Conservation (phyloP, 2,329 filamentous ascomycete species). For the Periconia sp. region DNA sequence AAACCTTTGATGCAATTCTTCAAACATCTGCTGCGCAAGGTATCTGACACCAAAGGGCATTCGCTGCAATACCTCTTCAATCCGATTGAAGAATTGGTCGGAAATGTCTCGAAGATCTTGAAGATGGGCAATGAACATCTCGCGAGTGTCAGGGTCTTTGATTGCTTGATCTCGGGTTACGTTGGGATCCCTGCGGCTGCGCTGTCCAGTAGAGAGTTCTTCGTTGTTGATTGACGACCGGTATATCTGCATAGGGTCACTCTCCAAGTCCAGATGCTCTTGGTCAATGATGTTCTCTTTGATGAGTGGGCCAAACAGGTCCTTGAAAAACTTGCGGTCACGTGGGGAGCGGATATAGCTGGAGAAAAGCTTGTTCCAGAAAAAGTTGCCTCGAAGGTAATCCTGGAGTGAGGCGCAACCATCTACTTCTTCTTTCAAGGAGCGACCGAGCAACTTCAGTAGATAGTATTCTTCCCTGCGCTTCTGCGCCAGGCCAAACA, state of each 20-base stretch:
- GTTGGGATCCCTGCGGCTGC: conserved; percentile 78
- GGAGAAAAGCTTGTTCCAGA: conserved; percentile 83
- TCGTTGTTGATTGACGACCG: conserved; percentile 95
- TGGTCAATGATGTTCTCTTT: conserved; percentile 93
- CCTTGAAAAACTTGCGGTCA: conserved; percentile 88
- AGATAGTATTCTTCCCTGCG: conserved; percentile 95
- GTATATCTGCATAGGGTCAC: conserved; percentile 97
- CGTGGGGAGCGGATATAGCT: conserved; percentile 90
- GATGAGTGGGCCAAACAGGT: conserved; percentile 81
- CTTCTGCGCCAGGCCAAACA: conserved; percentile 98
- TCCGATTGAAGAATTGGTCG: conserved; percentile 79
- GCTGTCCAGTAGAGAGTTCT: conserved; percentile 85
- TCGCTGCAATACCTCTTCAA: conserved; percentile 81
- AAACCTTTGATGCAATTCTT: conserved; percentile 75
- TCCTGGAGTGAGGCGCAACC: conserved; percentile 74
- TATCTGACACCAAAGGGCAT: conserved; percentile 95
- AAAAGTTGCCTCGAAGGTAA: conserved; percentile 85
- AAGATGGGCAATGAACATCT: conserved; percentile 90
- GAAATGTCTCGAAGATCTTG: conserved; percentile 93
- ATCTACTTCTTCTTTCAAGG: conserved; percentile 84
- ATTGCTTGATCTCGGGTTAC: conserved; percentile 93
- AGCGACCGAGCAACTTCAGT: conserved; percentile 80
- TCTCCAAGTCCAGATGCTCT: conserved; percentile 86
- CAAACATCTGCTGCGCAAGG: conserved; percentile 82
- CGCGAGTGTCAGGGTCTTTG: conserved; percentile 87